Conservation (phyloP, 2,329 filamentous ascomycete species). For the Trichoderma sp. region DNA sequence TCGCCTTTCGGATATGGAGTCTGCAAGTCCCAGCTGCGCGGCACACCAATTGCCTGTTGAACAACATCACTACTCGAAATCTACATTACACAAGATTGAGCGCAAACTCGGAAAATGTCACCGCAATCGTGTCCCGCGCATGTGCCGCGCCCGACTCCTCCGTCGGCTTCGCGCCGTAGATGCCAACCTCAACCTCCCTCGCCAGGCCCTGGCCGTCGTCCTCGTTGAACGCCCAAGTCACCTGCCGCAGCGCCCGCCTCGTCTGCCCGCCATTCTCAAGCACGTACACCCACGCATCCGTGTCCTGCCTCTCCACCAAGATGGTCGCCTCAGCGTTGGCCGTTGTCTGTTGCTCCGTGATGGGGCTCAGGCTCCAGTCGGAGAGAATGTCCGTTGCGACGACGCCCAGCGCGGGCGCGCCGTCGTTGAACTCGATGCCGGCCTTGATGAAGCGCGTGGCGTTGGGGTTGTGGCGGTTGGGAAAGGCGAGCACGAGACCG, state of each 20-base stretch:
- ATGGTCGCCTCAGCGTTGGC: constrained; percentile 24
- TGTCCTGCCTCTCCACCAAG: constrained; percentile 25
- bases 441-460: constrained; percentile 28
- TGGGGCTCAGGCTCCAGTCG: constrained; percentile 28
- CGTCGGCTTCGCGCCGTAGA: constrained; percentile 30
- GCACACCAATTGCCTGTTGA: neutral
- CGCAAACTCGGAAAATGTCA: constrained; percentile 25
- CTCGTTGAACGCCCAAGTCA: constrained; percentile 28
- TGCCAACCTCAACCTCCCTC: constrained; percentile 24
- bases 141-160: constrained; percentile 22
- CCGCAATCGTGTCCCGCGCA: constrained; percentile 23
- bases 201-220: constrained; percentile 25
- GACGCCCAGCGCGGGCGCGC: constrained; percentile 25
- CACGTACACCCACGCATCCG: constrained; percentile 29
- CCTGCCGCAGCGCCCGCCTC: constrained; percentile 25
- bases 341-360: constrained; percentile 23
- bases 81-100: constrained; percentile 11
- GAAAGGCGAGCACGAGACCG: constrained; percentile 27
- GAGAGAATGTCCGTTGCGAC: constrained; percentile 28
- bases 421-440: constrained; percentile 28
- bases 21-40: neutral
- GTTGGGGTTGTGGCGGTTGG: neutral
- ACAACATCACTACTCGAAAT: neutral
- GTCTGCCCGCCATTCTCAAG: constrained; percentile 15
- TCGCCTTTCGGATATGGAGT: neutral